Conservation (phyloP, 345 rosid species). For the Hibiscus syriacus region DNA sequence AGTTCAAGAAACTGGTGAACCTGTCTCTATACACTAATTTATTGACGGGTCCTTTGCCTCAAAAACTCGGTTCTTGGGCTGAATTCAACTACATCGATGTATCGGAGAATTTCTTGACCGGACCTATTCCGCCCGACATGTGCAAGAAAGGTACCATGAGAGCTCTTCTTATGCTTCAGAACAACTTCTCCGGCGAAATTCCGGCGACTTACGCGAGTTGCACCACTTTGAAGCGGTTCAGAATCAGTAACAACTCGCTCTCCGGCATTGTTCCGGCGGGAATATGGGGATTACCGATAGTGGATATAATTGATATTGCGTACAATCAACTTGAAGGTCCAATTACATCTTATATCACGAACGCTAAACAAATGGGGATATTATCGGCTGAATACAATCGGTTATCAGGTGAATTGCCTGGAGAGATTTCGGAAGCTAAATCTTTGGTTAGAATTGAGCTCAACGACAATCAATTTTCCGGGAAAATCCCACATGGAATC, state of each 20-base stretch:
- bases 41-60: slow-evolving; percentile 67
- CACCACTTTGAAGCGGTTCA: slow-evolving; percentile 45
- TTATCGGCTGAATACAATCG: slow-evolving; percentile 42
- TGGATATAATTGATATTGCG: slow-evolving; percentile 57
- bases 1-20: slow-evolving; percentile 50
- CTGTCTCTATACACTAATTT: slow-evolving; percentile 61
- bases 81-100: slow-evolving; percentile 70
- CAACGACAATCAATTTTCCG: slow-evolving; percentile 52
- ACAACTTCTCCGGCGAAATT: slow-evolving; percentile 66
- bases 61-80: slow-evolving; percentile 61
- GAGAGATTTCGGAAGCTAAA: slow-evolving; percentile 46
- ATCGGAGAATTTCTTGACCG: slow-evolving; percentile 65
- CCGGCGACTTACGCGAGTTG: slow-evolving; percentile 64
- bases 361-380: slow-evolving; percentile 44
- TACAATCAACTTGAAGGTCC: slow-evolving; percentile 54
- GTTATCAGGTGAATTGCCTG: slow-evolving; percentile 64
- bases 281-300: slow-evolving; percentile 71
- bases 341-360: slow-evolving; percentile 45
- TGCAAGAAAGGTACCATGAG: slow-evolving; percentile 74
- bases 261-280: slow-evolving; percentile 66
- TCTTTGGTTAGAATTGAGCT: slow-evolving; percentile 40
- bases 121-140: slow-evolving; percentile 82
- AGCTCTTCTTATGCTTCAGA: slow-evolving; percentile 56
- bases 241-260: slow-evolving; percentile 61
- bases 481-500: slow-evolving; percentile 47